Conservation (phyloP, 2,329 filamentous ascomycete genomes). For the Fusarium sp. region DNA sequence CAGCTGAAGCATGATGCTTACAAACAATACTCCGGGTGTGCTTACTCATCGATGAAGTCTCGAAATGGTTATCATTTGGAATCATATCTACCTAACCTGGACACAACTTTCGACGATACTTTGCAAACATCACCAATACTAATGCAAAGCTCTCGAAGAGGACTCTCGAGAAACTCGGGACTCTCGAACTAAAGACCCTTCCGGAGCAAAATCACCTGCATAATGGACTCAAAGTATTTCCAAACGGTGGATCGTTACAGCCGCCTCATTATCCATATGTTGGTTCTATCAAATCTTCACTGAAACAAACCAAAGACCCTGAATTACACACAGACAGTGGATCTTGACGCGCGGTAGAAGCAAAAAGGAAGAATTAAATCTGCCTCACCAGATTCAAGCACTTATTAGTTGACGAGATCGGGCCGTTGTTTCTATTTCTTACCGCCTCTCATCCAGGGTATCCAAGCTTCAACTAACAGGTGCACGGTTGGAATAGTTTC, state of each 20-base stretch:
- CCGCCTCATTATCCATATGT: neutral
- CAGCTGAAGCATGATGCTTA: neutral
- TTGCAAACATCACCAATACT: neutral
- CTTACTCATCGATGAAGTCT: conserved; percentile 25
- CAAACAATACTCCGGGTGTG: neutral
- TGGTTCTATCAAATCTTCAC: neutral
- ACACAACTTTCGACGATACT: neutral
- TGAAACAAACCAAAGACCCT: conserved; percentile 4
- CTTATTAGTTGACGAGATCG: neutral
- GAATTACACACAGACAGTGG: conserved; percentile 1
- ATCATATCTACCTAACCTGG: neutral
- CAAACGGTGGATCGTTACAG: neutral
- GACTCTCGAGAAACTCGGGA: too few species aligned
- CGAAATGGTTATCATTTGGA: neutral
- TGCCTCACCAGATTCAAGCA: conserved; percentile 13
- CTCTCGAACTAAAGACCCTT: neutral
- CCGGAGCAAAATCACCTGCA: neutral
- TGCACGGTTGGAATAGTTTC: conserved; percentile 14
- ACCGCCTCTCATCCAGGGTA: conserved; percentile 13
- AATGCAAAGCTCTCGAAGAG: neutral
- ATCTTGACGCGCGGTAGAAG: conserved; percentile 4
- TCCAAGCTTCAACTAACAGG: neutral
- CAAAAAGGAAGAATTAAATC: neutral
- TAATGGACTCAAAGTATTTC: neutral
- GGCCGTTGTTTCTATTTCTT: conserved; percentile 10